These are phyloP conservation scores for Trypanosoma caninum DNA, from an alignment of 208 protist species.

Conservation along the genomic window DNA sequence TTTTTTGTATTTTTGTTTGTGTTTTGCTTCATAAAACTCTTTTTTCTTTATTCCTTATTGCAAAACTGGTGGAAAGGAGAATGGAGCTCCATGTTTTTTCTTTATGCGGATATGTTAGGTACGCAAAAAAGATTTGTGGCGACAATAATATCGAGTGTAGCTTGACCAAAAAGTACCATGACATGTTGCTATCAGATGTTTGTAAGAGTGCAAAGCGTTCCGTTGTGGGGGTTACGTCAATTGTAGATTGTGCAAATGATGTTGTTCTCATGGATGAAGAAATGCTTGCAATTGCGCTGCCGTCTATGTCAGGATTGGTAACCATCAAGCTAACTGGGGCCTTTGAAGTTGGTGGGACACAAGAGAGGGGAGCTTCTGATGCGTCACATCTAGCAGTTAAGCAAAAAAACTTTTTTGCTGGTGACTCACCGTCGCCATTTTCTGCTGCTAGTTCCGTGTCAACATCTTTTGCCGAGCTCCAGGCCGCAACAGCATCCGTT, in stretches of 20 bases:
- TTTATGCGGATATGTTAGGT: not conserved
- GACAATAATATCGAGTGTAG: not conserved
- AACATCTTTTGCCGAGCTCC: not conserved
- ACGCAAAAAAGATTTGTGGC: not conserved
- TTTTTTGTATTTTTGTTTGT: too few relatives aligned
- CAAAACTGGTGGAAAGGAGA: not conserved
- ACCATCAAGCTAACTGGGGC: not conserved
- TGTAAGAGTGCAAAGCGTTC: not conserved
- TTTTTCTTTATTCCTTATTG: not conserved
- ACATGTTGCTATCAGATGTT: not conserved
- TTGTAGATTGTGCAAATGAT: conserved; percentile 1
- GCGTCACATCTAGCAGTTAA: not conserved
- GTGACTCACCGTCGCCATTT: not conserved
- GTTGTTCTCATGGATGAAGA: conserved; percentile 2
- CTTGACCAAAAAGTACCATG: not conserved
- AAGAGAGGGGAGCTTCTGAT: not conserved
- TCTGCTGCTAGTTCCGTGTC: not conserved
- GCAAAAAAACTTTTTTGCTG: not conserved
- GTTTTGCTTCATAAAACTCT: not conserved
- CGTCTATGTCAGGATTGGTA: conserved; percentile 4
- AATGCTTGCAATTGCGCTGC: not conserved
- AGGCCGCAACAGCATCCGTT: not conserved
- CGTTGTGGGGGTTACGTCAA: not conserved
- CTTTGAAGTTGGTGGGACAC: too few relatives aligned
- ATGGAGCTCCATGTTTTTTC: conserved; percentile 13